Conservation (phyloP, 2,329 filamentous ascomycete species). For the Diplocarpon rosae region DNA sequence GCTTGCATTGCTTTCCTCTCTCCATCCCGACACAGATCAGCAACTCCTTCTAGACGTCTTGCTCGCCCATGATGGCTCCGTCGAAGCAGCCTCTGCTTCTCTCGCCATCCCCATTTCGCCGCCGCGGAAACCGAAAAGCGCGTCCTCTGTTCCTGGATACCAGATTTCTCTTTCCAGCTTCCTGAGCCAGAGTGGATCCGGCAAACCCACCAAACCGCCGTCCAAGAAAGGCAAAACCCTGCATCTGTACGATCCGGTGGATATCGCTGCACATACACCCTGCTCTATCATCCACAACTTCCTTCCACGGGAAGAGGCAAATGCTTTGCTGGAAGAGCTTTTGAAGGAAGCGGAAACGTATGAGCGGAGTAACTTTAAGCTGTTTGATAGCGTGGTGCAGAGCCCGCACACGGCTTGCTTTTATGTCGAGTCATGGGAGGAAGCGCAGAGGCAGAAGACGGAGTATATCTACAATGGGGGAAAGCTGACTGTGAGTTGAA, state of each 20-base stretch:
- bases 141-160: slow-evolving; percentile 32
- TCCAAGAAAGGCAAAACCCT: slow-evolving; percentile 73
- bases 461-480: slow-evolving; percentile 83
- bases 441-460: slow-evolving; percentile 57
- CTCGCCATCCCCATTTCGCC: background rate
- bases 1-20: slow-evolving; percentile 68
- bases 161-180: slow-evolving; percentile 55
- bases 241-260: slow-evolving; percentile 69
- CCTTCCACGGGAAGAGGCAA: slow-evolving; percentile 59
- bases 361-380: slow-evolving; percentile 61
- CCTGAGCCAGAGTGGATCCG: slow-evolving; percentile 4
- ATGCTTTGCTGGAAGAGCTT: slow-evolving; percentile 63
- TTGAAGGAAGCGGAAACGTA: slow-evolving; percentile 63
- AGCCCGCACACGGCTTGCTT: slow-evolving; percentile 78
- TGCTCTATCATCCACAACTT: slow-evolving; percentile 93
- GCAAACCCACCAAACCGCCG: slow-evolving; percentile 39
- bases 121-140: slow-evolving; percentile 18
- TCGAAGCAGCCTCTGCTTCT: slow-evolving; percentile 46
- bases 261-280: slow-evolving; percentile 74
- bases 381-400: slow-evolving; percentile 79
- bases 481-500: slow-evolving; percentile 44
- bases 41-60: slow-evolving; percentile 67
- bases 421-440: slow-evolving; percentile 66
- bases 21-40: slow-evolving; percentile 54
- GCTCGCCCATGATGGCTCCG: slow-evolving; percentile 65